Percentiles rank a stretch among this genome's conserved stretches.
Conservation (phyloP, 140 eudicot species). For the Oenanthe javanica region DNA sequence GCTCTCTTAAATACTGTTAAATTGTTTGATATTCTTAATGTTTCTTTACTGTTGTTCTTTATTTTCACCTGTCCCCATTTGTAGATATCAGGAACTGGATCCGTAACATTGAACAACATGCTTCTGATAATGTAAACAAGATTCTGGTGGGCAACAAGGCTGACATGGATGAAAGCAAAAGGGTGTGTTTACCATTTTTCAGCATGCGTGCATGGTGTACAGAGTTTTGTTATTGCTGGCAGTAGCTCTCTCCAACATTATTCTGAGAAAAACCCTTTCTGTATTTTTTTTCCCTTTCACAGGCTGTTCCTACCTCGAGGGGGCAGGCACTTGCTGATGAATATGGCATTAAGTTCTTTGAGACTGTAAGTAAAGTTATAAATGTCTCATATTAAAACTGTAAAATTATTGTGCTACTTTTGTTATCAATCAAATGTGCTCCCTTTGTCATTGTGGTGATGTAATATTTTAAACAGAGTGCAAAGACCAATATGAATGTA, state of each 20-base stretch:
- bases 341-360: slow-evolving; percentile 76
- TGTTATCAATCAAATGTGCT: background rate
- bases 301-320: slow-evolving; percentile 71
- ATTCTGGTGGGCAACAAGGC: slow-evolving; percentile 80
- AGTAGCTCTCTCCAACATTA: slow-evolving; percentile 9
- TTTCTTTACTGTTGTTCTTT: background rate
- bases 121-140: slow-evolving; percentile 80
- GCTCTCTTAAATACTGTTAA: background rate
- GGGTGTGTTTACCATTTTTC: slow-evolving; percentile 26
- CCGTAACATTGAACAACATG: slow-evolving; percentile 79
- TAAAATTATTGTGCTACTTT: background rate
- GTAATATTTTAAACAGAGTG: slow-evolving; percentile 45
- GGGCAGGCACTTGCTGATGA: slow-evolving; percentile 89
- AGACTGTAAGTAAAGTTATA: slow-evolving; percentile 42
- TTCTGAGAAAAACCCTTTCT: background rate
- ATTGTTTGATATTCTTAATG: background rate
- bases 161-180: slow-evolving; percentile 86
- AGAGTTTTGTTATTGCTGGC: background rate
- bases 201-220: background rate
- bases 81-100: slow-evolving; percentile 73
- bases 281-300: background rate
- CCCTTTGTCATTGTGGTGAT: background rate
- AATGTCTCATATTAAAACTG: background rate
- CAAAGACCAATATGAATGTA: slow-evolving; percentile 71
- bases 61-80: slow-evolving; percentile 8